Conservation (phyloP, 1,284 basidiomycete species). For the Lentinula novae-zelandiae region DNA sequence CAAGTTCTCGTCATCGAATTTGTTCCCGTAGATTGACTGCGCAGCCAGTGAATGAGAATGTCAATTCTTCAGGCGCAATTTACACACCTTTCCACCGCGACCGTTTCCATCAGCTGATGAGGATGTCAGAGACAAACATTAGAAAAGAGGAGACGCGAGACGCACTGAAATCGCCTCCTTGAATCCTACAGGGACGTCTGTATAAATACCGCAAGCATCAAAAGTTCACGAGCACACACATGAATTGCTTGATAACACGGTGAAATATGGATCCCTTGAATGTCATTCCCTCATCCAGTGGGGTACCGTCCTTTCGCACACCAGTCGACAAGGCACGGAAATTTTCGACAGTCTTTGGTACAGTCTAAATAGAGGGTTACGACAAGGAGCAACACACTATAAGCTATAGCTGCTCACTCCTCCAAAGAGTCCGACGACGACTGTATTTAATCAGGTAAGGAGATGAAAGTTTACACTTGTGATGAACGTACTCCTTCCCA, state of each 20-base stretch:
- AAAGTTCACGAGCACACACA: constrained; percentile 44
- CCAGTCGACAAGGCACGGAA: constrained; percentile 86
- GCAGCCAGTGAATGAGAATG: background rate
- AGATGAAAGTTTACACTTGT: background rate
- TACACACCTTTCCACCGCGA: constrained; percentile 79
- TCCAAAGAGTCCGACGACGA: constrained; percentile 84
- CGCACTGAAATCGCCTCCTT: constrained; percentile 90
- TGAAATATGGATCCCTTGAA: constrained; percentile 98
- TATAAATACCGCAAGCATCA: constrained; percentile 25
- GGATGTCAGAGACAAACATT: background rate
- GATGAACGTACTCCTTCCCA: constrained; percentile 71
- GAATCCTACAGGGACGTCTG: constrained; percentile 50
- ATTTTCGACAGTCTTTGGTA: constrained; percentile 98
- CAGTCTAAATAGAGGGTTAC: constrained; percentile 54
- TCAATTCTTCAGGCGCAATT: background rate
- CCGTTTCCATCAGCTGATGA: constrained; percentile 83
- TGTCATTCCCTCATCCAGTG: constrained; percentile 72
- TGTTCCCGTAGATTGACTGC: constrained; percentile 87
- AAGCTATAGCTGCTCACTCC: constrained; percentile 38
- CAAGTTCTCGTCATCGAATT: constrained; percentile 98
- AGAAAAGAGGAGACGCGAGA: constrained; percentile 10
- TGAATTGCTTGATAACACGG: constrained; percentile 97
- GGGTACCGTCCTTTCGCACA: constrained; percentile 72
- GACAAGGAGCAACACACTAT: background rate
- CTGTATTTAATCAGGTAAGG: constrained; percentile 31